Percentiles rank a stretch among this genome's conserved stretches.
Evolutionary conservation across 139 green algal species (phyloP).

Genomic region (Chlorella sp.): DNA sequence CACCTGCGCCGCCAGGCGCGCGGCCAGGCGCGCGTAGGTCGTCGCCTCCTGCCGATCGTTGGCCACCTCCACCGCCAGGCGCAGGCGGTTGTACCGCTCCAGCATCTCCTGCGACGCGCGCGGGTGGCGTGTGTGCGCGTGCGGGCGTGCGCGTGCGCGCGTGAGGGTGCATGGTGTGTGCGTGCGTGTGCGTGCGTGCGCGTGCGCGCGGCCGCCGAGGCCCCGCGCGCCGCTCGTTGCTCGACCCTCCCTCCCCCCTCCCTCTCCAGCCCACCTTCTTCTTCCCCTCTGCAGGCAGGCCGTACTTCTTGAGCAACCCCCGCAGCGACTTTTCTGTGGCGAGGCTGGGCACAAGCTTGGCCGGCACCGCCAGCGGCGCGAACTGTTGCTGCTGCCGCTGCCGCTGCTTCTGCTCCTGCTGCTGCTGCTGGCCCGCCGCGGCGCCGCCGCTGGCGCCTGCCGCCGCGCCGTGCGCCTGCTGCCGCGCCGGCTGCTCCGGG

Average conservation of each 20-base stretch:
- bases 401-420: background rate
- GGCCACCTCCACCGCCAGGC: slow-evolving; percentile 24
- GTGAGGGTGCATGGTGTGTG: background rate
- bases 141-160: too few species aligned
- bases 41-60: slow-evolving; percentile 34
- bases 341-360: slow-evolving; percentile 36
- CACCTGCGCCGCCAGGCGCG: background rate
- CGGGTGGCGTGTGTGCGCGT: too few species aligned
- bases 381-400: background rate
- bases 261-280: slow-evolving; percentile 35
- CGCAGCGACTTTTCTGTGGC: slow-evolving; percentile 31
- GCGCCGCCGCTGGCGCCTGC: background rate
- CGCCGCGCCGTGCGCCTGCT: background rate
- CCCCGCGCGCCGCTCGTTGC: too few species aligned
- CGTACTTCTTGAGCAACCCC: slow-evolving; percentile 18
- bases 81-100: slow-evolving; percentile 36
- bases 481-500: background rate
- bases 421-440: background rate
- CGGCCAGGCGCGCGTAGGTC: slow-evolving; percentile 13
- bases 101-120: slow-evolving; percentile 21
- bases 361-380: slow-evolving; percentile 29
- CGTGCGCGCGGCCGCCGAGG: too few species aligned
- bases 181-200: background rate
- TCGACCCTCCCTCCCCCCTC: too few species aligned
- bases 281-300: slow-evolving; percentile 31